A percentile compares a stretch with the other conserved stretches of the same genome.
Conservation (phyloP, 1,284 basidiomycete species). For the Ceratobasidium sp. region DNA sequence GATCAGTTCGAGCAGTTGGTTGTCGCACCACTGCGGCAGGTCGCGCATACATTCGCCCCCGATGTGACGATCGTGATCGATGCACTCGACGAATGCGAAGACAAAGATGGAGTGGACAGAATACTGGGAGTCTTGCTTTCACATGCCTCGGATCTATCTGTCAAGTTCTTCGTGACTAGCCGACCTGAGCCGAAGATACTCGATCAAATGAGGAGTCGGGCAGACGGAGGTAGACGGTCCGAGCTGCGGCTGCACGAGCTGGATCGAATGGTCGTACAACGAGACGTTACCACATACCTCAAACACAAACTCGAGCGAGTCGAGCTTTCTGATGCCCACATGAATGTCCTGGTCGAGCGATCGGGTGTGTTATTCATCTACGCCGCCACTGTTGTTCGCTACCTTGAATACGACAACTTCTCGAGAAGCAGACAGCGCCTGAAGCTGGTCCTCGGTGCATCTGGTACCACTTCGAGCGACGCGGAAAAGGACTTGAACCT, state of each 20-base stretch:
- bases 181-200: conserved; percentile 44
- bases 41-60: background rate
- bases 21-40: background rate
- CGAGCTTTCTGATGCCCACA: background rate
- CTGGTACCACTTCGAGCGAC: background rate
- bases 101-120: conserved; percentile 18
- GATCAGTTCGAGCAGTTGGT: conserved; percentile 2
- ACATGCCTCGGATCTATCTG: conserved; percentile 1
- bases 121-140: conserved; percentile 1
- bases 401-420: conserved; percentile 3
- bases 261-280: conserved; percentile 36
- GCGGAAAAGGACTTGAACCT: background rate
- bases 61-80: conserved; percentile 36
- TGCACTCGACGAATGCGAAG: conserved; percentile 44
- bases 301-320: background rate
- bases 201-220: background rate
- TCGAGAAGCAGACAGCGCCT: background rate
- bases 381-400: conserved; percentile 33
- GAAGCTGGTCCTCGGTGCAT: background rate
- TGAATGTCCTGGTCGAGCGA: background rate
- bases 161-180: conserved; percentile 46
- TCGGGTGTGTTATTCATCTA: conserved; percentile 29
- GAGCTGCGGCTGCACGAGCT: conserved; percentile 44
- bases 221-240: background rate
- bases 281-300: conserved; percentile 43